Base-by-base conservation (phyloP, 345 rosid genomes). In the Anastatica hierochuntica region DNA sequence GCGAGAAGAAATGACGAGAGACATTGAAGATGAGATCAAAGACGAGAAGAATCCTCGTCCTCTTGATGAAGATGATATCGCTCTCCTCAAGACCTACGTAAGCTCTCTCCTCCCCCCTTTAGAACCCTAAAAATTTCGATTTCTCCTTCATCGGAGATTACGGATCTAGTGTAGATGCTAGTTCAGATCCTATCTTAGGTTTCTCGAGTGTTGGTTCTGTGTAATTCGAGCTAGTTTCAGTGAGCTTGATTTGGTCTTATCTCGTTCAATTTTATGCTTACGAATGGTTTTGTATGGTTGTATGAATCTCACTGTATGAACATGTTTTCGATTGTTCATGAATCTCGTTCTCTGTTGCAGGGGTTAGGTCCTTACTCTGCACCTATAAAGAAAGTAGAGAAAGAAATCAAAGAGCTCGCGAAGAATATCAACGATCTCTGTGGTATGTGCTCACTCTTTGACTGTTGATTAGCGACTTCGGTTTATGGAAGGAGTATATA, bases 1-100 rank as follows among this genome's bases (percentile, higher is more conserved):
- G 33, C 7, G 33, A 29, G 6, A 8, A 29, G 21, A 12, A 19
- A 80, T 78, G 76, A 63, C 74, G 24, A 62, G 77, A 8, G 77
- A 72, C 0, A 58, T 67, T 2, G 92, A 76, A 23, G 86, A 79
- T 0, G 88, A 80, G 51, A 62, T 79, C 60, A 77, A 81, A 74
- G 94, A 85, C 61, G 95, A 85, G 88, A 90, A 84, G 81, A 83
- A 83, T 57, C 90, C 90, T 16, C 81, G 77, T 1, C 97, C 94
- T 10, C 88, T 83, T 13, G 95, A 83, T 16, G 95, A 85, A 64
- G 97, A 83, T 57, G 97, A 90, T 35, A 83, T 90, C 40, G 97
- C 97, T 33, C 88, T 90, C 20, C 95, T 90, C 68, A 90, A 90
- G 59, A 90, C 94, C 51, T 90, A 90, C 26, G 97, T 85, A 79